Percentiles rank a stretch among this genome's conserved stretches.
Evolutionary conservation across 371 early-diverging fungal genomes (phyloP).

Genomic region (Apophysomyces variabilis): DNA sequence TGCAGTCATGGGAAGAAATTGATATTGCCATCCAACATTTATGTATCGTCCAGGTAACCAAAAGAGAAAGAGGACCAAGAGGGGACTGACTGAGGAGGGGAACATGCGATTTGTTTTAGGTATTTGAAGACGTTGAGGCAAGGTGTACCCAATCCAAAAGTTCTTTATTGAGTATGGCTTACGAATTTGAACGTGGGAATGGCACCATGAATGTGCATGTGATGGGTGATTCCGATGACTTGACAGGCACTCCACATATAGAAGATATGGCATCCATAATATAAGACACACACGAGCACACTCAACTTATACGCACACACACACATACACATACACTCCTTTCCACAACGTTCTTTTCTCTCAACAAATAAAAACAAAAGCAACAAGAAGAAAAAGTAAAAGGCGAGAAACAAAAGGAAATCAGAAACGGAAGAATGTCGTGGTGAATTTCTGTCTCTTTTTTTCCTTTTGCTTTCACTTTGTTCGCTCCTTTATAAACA

Average conservation of each 20-base stretch:
- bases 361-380: neutral
- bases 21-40: conserved; percentile 59
- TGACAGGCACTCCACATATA: neutral
- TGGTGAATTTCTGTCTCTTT: too few relatives aligned
- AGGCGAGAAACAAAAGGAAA: too few relatives aligned
- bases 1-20: conserved; percentile 56
- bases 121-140: conserved; percentile 59
- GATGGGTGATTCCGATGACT: conserved; percentile 14
- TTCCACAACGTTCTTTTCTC: neutral
- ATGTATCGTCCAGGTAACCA: conserved; percentile 55
- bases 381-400: neutral
- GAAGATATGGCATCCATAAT: neutral
- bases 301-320: too few relatives aligned
- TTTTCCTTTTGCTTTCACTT: neutral
- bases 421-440: too few relatives aligned
- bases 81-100: too few relatives aligned
- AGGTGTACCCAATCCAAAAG: conserved; percentile 26
- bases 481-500: neutral
- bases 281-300: neutral
- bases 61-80: too few relatives aligned
- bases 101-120: conserved; percentile 16
- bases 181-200: conserved; percentile 58
- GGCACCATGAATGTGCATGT: conserved; percentile 44
- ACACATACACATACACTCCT: neutral
- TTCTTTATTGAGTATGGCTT: conserved; percentile 37